Percentiles rank a stretch among this genome's conserved stretches.
These are phyloP conservation scores for Barnettozyma siamensis DNA, from an alignment of 805 yeast species.

Conservation along the genomic window DNA sequence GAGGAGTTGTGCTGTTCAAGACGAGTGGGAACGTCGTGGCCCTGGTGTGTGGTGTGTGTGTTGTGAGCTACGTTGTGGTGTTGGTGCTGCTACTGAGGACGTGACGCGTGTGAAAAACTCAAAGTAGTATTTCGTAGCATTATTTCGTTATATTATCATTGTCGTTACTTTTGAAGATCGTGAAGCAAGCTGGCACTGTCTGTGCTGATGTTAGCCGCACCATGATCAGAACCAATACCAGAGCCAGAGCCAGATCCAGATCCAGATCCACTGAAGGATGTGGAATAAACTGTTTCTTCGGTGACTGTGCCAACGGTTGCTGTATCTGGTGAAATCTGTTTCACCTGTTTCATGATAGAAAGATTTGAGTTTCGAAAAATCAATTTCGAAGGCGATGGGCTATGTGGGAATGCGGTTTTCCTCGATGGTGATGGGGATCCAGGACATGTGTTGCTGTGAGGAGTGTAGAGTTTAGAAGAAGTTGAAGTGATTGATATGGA, in stretches of 20 bases:
- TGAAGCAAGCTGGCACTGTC: neutral
- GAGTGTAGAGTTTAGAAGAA: neutral
- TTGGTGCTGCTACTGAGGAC: slow-evolving; percentile 44
- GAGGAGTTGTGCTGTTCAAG: slow-evolving; percentile 36
- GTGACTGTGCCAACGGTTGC: slow-evolving; percentile 20
- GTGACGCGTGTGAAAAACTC: slow-evolving; percentile 14
- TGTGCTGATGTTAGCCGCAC: neutral
- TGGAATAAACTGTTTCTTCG: slow-evolving; percentile 22
- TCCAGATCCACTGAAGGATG: slow-evolving; percentile 12
- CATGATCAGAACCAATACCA: slow-evolving; percentile 9
- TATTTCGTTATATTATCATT: neutral
- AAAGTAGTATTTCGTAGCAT: no score
- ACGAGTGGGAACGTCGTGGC: slow-evolving; percentile 61
- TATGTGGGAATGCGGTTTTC: neutral
- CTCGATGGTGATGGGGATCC: neutral
- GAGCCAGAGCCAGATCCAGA: no score
- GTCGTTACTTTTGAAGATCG: neutral
- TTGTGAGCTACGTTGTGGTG: slow-evolving; percentile 44
- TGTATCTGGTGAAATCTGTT: slow-evolving; percentile 9
- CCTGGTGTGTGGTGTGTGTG: slow-evolving; percentile 44
- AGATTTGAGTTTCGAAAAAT: slow-evolving; percentile 1
- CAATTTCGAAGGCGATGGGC: neutral
- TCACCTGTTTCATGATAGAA: neutral
- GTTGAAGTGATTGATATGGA: slow-evolving; percentile 4
- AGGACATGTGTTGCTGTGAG: neutral